These are phyloP conservation scores for Crithidia fasciculata DNA, from an alignment of 208 protist species.

Conservation along the genomic window DNA sequence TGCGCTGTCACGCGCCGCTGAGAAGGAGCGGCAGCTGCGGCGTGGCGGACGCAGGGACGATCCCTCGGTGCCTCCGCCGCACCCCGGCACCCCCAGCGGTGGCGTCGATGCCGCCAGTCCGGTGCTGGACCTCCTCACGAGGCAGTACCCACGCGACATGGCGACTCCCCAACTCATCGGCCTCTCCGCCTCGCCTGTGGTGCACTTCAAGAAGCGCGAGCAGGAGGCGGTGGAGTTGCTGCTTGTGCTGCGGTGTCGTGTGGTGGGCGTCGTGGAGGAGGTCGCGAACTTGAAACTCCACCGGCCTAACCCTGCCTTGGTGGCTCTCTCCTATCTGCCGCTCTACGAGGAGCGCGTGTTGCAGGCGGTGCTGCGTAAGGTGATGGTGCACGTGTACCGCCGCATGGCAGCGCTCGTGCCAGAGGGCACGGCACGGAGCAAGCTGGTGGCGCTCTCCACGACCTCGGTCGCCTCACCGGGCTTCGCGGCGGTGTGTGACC, in stretches of 20 bases:
- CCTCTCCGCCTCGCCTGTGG: conserved; percentile 58
- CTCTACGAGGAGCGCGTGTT: conserved; percentile 17
- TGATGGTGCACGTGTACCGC: not conserved
- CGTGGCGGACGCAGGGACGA: too few species aligned
- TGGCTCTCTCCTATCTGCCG: conserved; percentile 17
- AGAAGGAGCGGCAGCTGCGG: conserved; percentile 3
- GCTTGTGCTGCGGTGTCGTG: conserved; percentile 3
- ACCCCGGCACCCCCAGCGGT: too few species aligned
- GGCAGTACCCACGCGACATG: not conserved
- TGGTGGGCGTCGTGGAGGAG: conserved; percentile 22
- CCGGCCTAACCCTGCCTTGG: conserved; percentile 6
- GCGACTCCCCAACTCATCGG: conserved; percentile 49
- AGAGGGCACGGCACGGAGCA: not conserved
- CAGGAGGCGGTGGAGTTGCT: conserved; percentile 23
- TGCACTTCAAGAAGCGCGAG: conserved; percentile 10
- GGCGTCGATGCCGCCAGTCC: not conserved
- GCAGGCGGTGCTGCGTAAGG: not conserved
- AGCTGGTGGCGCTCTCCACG: not conserved
- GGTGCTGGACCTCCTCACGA: conserved; percentile 22
- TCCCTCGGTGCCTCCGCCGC: too few species aligned
- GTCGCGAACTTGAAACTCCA: not conserved
- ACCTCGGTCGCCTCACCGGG: not conserved
- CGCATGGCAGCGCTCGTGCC: conserved; percentile 13
- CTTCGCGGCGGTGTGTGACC: not conserved
- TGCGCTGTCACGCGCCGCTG: not conserved